Conservation (phyloP, 495 filamentous ascomycete species). For the Penicillium psychrofluorescens region DNA sequence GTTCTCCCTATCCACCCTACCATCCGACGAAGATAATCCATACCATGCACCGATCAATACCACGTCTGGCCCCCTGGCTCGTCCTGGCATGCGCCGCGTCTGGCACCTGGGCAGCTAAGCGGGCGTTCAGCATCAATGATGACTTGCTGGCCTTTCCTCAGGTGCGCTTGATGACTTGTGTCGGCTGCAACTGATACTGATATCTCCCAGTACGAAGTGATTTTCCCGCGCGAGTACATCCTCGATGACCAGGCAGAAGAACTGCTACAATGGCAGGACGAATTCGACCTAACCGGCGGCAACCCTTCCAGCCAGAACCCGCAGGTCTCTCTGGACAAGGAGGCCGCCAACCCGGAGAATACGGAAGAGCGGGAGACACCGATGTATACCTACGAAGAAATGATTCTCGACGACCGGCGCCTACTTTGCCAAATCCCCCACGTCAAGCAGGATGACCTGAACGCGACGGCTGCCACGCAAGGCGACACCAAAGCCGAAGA, state of each 20-base stretch:
- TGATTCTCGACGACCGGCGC: conserved; percentile 59
- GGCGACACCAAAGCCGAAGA: conserved; percentile 53
- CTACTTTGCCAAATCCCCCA: conserved; percentile 84
- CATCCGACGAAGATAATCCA: neutral
- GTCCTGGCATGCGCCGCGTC: conserved; percentile 28
- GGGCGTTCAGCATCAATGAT: conserved; percentile 75
- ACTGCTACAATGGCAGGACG: conserved; percentile 39
- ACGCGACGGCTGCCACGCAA: conserved; percentile 53
- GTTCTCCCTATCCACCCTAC: neutral
- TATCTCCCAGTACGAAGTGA: conserved; percentile 62
- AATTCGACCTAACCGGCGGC: conserved; percentile 3
- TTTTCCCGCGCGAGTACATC: conserved; percentile 69
- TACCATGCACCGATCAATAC: conserved; percentile 22
- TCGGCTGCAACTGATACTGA: neutral
- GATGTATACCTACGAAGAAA: conserved; percentile 35
- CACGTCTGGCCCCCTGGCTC: conserved; percentile 20
- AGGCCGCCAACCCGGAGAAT: conserved; percentile 2
- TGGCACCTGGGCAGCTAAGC: conserved; percentile 43
- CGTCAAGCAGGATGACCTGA: conserved; percentile 39
- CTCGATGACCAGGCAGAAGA: conserved; percentile 61
- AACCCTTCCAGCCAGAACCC: conserved; percentile 10
- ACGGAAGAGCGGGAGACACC: neutral
- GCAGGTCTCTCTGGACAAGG: conserved; percentile 18
- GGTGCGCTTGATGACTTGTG: conserved; percentile 36
- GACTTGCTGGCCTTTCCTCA: conserved; percentile 90